Conservation (phyloP, 345 rosid species). For the Linum tenue region DNA sequence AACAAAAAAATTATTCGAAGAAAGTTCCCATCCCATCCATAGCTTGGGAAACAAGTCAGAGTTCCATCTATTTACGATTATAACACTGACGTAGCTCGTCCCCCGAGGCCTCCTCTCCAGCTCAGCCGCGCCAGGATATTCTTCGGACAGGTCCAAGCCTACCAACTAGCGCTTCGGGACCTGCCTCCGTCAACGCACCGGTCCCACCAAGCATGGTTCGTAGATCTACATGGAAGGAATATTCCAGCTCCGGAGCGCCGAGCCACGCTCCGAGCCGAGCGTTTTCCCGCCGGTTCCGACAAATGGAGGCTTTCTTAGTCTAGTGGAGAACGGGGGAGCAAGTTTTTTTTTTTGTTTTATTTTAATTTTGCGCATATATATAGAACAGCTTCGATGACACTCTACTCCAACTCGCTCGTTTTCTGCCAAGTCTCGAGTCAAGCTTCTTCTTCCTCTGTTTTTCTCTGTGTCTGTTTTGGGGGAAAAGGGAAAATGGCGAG, state of each 20-base stretch:
- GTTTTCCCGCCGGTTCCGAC: conserved; percentile 34
- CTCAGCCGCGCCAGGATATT: not conserved
- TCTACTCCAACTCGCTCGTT: not conserved
- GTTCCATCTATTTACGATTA: conserved; percentile 15
- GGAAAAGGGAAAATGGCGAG: conserved; percentile 13
- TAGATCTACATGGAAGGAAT: conserved; percentile 1
- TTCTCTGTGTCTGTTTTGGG: not conserved
- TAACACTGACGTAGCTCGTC: conserved; percentile 20
- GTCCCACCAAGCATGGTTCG: conserved; percentile 19
- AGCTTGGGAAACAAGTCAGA: conserved; percentile 36
- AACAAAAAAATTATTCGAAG: not conserved
- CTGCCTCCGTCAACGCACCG: conserved; percentile 29
- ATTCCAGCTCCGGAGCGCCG: conserved; percentile 24
- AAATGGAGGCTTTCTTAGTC: conserved; percentile 17
- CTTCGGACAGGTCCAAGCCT: conserved; percentile 11
- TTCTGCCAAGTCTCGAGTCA: not conserved
- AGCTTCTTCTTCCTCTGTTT: not conserved
- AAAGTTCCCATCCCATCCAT: not conserved
- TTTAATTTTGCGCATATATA: not conserved
- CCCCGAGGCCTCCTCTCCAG: conserved; percentile 21
- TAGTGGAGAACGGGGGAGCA: conserved; percentile 24
- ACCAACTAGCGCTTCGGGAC: conserved; percentile 13
- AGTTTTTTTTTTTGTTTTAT: not conserved
- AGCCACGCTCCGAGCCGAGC: conserved; percentile 2
- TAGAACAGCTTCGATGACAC: not conserved